phyloP scores from a whole-genome alignment of 768 basidiomycete genomes.

The Russula foetens region DNA sequence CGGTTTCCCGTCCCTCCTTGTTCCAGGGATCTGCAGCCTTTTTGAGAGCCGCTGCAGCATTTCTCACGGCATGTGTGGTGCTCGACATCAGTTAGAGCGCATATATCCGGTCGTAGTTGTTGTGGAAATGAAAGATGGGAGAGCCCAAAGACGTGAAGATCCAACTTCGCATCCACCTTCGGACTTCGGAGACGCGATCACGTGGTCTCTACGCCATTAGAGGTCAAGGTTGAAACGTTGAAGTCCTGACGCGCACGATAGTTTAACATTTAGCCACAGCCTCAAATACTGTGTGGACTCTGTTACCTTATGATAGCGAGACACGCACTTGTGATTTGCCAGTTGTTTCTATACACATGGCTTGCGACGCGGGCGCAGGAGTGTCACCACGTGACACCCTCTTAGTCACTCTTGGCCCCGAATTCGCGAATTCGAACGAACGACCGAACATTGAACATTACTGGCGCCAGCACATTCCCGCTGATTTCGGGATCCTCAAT shows the following conservation, averaged over 20 bases:
- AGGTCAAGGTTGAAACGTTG: too few relatives aligned
- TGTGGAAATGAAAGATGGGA: too few relatives aligned
- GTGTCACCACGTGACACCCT: neutral
- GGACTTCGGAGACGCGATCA: conserved; percentile 3
- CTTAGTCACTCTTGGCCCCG: neutral
- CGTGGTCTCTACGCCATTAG: neutral
- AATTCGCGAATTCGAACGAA: too few relatives aligned
- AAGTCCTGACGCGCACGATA: too few relatives aligned
- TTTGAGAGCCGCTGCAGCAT: conserved; percentile 11
- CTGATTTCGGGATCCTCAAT: conserved; percentile 1
- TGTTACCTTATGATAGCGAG: too few relatives aligned
- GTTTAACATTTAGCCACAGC: too few relatives aligned
- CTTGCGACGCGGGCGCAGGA: too few relatives aligned
- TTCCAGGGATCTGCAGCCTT: conserved; percentile 20
- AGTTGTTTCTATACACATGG: too few relatives aligned
- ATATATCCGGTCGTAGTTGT: neutral
- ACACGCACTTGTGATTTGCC: too few relatives aligned
- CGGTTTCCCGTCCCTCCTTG: conserved; percentile 12
- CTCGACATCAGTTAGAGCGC: conserved; percentile 11
- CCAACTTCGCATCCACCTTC: neutral
- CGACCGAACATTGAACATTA: too few relatives aligned
- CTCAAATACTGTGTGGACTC: too few relatives aligned
- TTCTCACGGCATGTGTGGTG: neutral
- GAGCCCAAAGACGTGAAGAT: neutral
- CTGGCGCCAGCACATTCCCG: neutral